Evolutionary conservation across 345 rosid species (phyloP), one percentile per base, ranked within the genome.

Genomic region (Salix caprea): DNA sequence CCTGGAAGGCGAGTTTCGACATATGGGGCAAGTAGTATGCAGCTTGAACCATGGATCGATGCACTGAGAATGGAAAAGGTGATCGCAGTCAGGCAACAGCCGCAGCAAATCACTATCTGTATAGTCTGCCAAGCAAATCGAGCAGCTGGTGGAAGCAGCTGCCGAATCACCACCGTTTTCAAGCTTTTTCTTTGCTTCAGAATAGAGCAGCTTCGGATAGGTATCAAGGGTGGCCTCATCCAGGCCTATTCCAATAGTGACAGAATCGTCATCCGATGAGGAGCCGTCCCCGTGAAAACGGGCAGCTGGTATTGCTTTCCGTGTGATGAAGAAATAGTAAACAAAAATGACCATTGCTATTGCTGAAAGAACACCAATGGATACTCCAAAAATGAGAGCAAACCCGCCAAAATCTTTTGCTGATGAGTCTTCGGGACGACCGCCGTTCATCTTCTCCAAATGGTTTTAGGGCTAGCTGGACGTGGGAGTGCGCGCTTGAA

Each of bases 1-100:
- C 21, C 44, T 18, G 1, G 73, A 62, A 54, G 83, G 85, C 9
- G 83, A 71, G 24, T 34, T 85, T 69, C 88, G 78, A 52, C 86
- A 85, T 5, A 85, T 12, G 26, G 88, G 88, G 66, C 88, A 85
- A 2, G 84, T 78, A n/a, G 79, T 21, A 44, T 83, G 82, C 79
- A 80, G 54, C 74, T 70, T 74, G 30, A 85, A 54, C 88, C 88
- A 85, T 13, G 77, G 77, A 70, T 85, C 84, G 4, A 85, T 32
- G 69, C 88, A 82, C n/a, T 60, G 39, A 5, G 23, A 54, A 72
- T 85, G 88, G 76, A 82, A 85, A 24, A 80, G 54, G 76, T 82
- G 84, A 40, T 72, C 73, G 30, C 88, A 85, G 7, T 75, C 73
- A 3, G 84, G 86, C n/a, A 85, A 74, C 75, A 77, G 60, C 18